Conservation (phyloP, 2,329 filamentous ascomycete species). For the Lizonia empirigonia region DNA sequence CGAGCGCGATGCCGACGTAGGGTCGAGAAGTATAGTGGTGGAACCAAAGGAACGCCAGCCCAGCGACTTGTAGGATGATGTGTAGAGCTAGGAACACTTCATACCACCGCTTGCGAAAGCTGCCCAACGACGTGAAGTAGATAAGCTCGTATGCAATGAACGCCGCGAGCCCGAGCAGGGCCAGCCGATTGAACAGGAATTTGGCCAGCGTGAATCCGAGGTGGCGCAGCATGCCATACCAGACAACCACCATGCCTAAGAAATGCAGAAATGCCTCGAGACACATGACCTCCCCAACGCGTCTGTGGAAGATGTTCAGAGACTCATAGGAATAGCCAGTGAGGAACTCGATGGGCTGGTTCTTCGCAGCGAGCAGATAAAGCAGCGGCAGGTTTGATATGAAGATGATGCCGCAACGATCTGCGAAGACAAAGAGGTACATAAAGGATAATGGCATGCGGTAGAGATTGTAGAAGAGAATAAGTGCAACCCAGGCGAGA, state of each 20-base stretch:
- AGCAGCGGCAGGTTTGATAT: slow-evolving; percentile 59
- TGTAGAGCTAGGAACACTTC: slow-evolving; percentile 67
- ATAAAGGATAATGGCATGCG: slow-evolving; percentile 54
- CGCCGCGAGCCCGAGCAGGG: slow-evolving; percentile 61
- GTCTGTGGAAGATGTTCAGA: slow-evolving; percentile 68
- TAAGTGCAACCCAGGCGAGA: slow-evolving; percentile 58
- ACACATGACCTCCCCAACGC: slow-evolving; percentile 67
- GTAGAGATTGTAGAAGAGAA: slow-evolving; percentile 64
- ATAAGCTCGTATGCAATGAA: slow-evolving; percentile 65
- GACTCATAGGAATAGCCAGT: slow-evolving; percentile 70
- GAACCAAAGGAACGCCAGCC: slow-evolving; percentile 63
- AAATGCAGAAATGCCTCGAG: slow-evolving; percentile 64
- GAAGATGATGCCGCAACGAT: slow-evolving; percentile 62
- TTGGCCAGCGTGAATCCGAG: slow-evolving; percentile 56
- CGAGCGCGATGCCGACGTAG: slow-evolving; percentile 60
- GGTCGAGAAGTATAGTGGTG: slow-evolving; percentile 61
- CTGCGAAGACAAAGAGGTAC: slow-evolving; percentile 63
- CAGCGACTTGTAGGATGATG: slow-evolving; percentile 62
- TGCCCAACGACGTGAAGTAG: slow-evolving; percentile 65
- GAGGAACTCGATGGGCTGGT: slow-evolving; percentile 65
- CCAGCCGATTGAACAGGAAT: slow-evolving; percentile 60
- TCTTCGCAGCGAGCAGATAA: slow-evolving; percentile 70
- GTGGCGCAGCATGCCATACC: slow-evolving; percentile 59
- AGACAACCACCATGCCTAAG: slow-evolving; percentile 60
- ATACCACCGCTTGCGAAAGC: slow-evolving; percentile 65